These are phyloP conservation scores for Apiospora malaysiana DNA, from an alignment of 2,329 filamentous ascomycete genomes.

Conservation along the genomic window DNA sequence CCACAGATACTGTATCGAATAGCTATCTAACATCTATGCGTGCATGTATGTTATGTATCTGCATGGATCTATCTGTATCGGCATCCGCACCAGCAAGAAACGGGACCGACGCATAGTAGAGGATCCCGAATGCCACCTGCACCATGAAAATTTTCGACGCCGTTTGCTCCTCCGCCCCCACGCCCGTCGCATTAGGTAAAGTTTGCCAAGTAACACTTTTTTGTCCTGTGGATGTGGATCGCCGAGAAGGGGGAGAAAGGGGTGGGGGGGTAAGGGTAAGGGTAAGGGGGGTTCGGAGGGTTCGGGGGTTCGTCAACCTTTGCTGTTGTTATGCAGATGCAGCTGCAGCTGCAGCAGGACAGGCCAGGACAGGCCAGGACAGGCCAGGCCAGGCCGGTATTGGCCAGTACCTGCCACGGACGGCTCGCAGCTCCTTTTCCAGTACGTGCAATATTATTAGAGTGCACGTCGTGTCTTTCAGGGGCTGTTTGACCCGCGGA, in stretches of 20 bases:
- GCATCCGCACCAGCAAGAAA: not conserved
- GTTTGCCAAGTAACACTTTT: not conserved
- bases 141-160: slow-evolving; percentile 16
- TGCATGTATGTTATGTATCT: not conserved
- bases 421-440: not conserved
- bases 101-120: slow-evolving; percentile 2
- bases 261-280: too few species aligned
- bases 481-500: slow-evolving; percentile 2
- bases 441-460: not conserved
- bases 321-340: not conserved
- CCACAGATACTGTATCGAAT: too few species aligned
- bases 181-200: slow-evolving; percentile 14
- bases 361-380: too few species aligned
- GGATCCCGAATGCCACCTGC: not conserved
- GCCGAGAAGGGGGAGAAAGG: slow-evolving; percentile 1
- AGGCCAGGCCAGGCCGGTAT: too few species aligned
- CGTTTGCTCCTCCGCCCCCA: slow-evolving; percentile 7
- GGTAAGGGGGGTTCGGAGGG: not conserved
- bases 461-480: not conserved
- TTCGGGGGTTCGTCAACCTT: not conserved
- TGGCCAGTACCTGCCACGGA: too few species aligned
- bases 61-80: not conserved
- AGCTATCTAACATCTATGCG: too few species aligned
- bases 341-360: too few species aligned
- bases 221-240: not conserved